These are phyloP conservation scores for Macrotyloma uniflorum DNA, from an alignment of 306 rosid genomes.

Conservation along the genomic window DNA sequence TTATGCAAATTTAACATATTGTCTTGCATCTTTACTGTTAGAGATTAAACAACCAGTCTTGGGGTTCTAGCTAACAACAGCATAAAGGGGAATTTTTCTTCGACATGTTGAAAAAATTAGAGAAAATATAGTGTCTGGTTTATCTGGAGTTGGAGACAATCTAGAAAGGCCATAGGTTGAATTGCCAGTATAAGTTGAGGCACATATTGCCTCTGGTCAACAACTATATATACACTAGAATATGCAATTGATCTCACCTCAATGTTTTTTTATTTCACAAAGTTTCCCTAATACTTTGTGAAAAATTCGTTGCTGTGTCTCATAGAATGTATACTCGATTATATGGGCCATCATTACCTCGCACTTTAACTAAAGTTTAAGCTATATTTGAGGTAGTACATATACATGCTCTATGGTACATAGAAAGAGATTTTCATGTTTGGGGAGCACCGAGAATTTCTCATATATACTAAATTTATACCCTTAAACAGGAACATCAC, in stretches of 20 bases:
- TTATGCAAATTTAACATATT: background rate
- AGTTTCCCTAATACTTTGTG: background rate
- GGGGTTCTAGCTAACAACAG: background rate
- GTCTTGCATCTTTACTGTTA: conserved; percentile 4
- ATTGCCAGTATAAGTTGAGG: background rate
- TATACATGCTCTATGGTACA: background rate
- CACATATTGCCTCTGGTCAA: background rate
- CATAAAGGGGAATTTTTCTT: background rate
- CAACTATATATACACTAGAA: background rate
- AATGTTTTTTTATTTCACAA: background rate
- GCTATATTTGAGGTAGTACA: background rate
- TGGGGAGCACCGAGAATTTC: background rate
- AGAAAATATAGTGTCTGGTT: background rate
- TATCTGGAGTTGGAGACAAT: background rate
- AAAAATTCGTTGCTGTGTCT: background rate
- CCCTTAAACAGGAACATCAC: background rate
- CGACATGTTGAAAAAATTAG: background rate
- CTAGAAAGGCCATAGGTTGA: too few relatives aligned
- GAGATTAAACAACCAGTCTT: background rate
- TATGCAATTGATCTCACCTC: background rate
- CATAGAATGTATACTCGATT: background rate
- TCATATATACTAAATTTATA: background rate
- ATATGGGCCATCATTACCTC: background rate
- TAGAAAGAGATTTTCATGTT: background rate
- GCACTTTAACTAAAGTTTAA: too few relatives aligned